Conservation (phyloP, 768 basidiomycete species). For the Trametes punicea region DNA sequence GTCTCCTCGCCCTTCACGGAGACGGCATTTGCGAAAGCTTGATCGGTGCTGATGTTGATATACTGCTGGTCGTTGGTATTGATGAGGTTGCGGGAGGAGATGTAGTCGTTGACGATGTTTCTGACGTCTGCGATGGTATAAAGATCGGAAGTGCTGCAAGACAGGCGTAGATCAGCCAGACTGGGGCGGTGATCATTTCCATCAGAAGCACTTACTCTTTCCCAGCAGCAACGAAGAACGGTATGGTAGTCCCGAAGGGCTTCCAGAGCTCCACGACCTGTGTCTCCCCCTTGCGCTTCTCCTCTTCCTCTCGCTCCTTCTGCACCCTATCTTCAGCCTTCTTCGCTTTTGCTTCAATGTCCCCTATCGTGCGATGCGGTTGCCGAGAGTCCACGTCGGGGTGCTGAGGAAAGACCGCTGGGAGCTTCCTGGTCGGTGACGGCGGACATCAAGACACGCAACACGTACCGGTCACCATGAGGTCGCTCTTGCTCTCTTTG, state of each 20-base stretch:
- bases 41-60: slow-evolving; percentile 58
- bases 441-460: not conserved
- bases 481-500: slow-evolving; percentile 56
- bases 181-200: not conserved
- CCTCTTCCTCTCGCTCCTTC: slow-evolving; percentile 43
- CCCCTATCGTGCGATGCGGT: slow-evolving; percentile 57
- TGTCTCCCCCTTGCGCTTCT: slow-evolving; percentile 45
- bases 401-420: slow-evolving; percentile 54
- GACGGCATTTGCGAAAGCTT: slow-evolving; percentile 30
- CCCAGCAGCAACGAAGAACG: slow-evolving; percentile 62
- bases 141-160: slow-evolving; percentile 44
- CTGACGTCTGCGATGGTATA: slow-evolving; percentile 60
- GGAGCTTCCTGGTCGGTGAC: not conserved
- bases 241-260: slow-evolving; percentile 53
- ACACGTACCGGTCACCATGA: slow-evolving; percentile 43
- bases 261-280: slow-evolving; percentile 73
- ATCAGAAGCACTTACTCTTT: slow-evolving; percentile 49
- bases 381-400: slow-evolving; percentile 51
- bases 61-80: slow-evolving; percentile 66
- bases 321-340: slow-evolving; percentile 56
- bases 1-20: slow-evolving; percentile 29
- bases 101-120: slow-evolving; percentile 57
- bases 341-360: slow-evolving; percentile 60
- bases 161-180: not conserved
- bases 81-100: slow-evolving; percentile 55